Evolutionary conservation across 169 alveolate species (phyloP), one percentile per base, ranked within the genome.

Genomic region (Neospora caninum): DNA sequence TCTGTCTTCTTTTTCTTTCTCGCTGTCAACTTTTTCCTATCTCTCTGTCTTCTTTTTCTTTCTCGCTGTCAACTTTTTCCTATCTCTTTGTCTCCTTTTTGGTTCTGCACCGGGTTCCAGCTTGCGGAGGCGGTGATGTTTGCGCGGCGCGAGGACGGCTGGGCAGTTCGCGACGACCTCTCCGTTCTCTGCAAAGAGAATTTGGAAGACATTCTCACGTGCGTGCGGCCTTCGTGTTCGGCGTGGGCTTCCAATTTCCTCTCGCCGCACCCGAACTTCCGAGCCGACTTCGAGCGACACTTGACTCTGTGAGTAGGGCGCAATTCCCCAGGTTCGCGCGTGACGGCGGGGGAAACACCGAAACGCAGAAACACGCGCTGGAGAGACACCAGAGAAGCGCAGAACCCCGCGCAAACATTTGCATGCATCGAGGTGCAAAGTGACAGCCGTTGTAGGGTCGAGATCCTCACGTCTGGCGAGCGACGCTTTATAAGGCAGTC

Each of bases 201-300:
- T 22, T 18, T 82, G 69, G 41, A 39, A 18, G 89, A 38, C 29
- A 43, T 82, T 43, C 64, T 82, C 54, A 82, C 67, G 0, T 38
- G 89, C 34, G 89, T 82, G 69, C 22, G 64, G 25, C 89, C 89
- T 18, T 82, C 89, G 25, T 82, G 89, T 31, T 7, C 89, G 20
- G 67, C 67, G 36, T 82, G 89, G 89, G 89, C 89, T 4, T 82
- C 89, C 36, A 82, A 82, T 27, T 82, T 43, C 41, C 64, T 82
- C 13, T 82, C 89, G 67, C 89, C 89, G 6, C 89, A 82, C 89
- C 89, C 89, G 54, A 22, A 4, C 29, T 82, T 82, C 41, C 89
- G n/a, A 7, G 34, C 41, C 31, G 89, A 82, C 42, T 82, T 82
- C 67, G 67, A 25, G 41, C 43, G 43, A 64, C 25, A 10, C 67